Base-by-base conservation (phyloP, 345 rosid genomes). In the Linum trigynum region DNA sequence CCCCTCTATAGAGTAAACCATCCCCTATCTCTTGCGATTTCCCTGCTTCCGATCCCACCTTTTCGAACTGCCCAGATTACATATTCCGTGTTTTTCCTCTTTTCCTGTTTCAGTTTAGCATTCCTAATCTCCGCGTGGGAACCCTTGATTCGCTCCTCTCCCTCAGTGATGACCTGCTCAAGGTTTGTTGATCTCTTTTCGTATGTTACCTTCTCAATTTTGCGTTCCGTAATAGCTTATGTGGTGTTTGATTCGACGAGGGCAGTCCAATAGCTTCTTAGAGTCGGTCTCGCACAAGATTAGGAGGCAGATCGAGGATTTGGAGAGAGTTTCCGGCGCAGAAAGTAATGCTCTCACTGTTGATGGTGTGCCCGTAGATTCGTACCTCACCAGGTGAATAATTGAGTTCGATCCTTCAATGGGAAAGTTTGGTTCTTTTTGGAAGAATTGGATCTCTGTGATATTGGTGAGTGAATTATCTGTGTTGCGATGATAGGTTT, bases 81-180 rank as follows among this genome's bases (percentile, higher is more conserved):
- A 5, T 5, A 40, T 23, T 23, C 32, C 32, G 32, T 9, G 15
- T 8, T 72, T 37, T 15, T 3, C 14, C 23, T 14, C 7, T 10
- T 75, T 50, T 58, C 38, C 4, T 48, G 68, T 74, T 71, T 73
- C 84, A 95, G 98, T 95, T 95, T 65, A 91, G 86, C 76, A 87
- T 89, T 38, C 94, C 99, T 51, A 95, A 83, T 85, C 99, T 95
- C 70, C 96, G 96, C 12, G 99, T 91, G 11, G 98, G 99, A 68
- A 95, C 99, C 67, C 82, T 95, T 38, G 99, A 95, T 77, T 91
- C 97, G 61, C 96, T 95, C 67, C 96, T 95, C 5, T 72, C 98
- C 12, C 96, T 95, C 66, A 87, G 94, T 63, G 98, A 95, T 79
- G 99, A 95, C 84, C 95, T 95, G 75, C 59, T 83, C 58, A 95